Evolutionary conservation across 106 monocot genomes (phyloP), one percentile per base, ranked within the genome.

Genomic region (Dendrobium officinale): DNA sequence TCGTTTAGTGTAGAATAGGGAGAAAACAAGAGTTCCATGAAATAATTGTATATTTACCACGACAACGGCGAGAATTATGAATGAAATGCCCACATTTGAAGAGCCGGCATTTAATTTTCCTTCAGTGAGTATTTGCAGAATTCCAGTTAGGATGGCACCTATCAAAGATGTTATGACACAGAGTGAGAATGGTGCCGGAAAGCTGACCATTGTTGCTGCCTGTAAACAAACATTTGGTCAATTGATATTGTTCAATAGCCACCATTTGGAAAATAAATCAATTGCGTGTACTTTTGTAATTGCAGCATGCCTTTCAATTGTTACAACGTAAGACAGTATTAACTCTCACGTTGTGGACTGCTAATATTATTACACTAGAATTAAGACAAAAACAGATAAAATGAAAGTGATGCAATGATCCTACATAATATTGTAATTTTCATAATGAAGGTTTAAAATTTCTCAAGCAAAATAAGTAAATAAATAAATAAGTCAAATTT

Each of bases 131-230:
- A 85, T 19, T 59, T 90, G 81, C 22, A 83, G 3, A 0, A 83
- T 47, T 51, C 81, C 89, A 27, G 89, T 92, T 13, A 92, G 66
- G 18, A 88, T 4, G 7, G 89, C 80, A 2, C 85, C 90, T 42
- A 95, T 79, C 45, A 85, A 68, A 0, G 87, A 77, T 4, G 85
- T 80, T 4, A 89, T 41, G 0, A 74, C 79, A 42, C 85, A 87
- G 31, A 95, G 19, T 40, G 92, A 81, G 10, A 92, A 70, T 18
- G 92, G 95, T 4, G 95, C 95, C 19, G 84, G 87, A 24, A 92
- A 92, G 44, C 75, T 81, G 3, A 81, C 64, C 90, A 92, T 81
- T 29, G 84, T 82, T 22, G 80, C 81, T 7, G 92, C 95, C 95
- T 95, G 77, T 80, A 80, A 11, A 31, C 11, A 70, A 70, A 20